phyloP scores from a whole-genome alignment of 257 asterid species.

The Gentiana straminea region DNA sequence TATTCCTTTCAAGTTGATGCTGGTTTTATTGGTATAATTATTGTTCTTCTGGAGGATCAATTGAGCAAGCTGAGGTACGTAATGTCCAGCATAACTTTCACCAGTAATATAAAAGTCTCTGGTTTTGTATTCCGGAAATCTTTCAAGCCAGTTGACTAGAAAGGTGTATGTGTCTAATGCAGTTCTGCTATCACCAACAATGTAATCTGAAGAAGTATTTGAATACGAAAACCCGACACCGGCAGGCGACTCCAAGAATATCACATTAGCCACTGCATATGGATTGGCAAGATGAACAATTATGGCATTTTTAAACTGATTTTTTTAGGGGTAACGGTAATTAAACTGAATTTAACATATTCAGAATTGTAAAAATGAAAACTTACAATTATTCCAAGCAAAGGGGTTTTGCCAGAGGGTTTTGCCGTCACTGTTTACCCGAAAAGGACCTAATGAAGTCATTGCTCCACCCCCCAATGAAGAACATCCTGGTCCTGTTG shows the following conservation, averaged over 20 bases:
- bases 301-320: too few relatives aligned
- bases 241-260: conserved; percentile 56
- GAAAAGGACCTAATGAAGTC: conserved; percentile 23
- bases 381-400: conserved; percentile 23
- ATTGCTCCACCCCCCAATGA: conserved; percentile 23
- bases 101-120: conserved; percentile 43
- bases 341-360: background rate
- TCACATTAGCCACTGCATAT: conserved; percentile 28
- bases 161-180: conserved; percentile 43
- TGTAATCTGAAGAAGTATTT: conserved; percentile 37
- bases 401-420: conserved; percentile 13
- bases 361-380: background rate
- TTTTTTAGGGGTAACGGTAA: background rate
- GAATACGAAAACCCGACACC: conserved; percentile 68
- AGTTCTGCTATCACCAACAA: conserved; percentile 11
- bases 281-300: background rate
- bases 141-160: conserved; percentile 43
- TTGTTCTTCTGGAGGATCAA: conserved; percentile 16
- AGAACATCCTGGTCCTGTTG: conserved; percentile 25
- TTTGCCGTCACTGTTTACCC: conserved; percentile 18
- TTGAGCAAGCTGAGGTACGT: conserved; percentile 29
- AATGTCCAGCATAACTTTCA: conserved; percentile 60
- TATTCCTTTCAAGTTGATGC: conserved; percentile 19
- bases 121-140: conserved; percentile 48
- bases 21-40: background rate